Evolutionary conservation across 208 protist genomes (phyloP).

Genomic region (Leishmania arabica): DNA sequence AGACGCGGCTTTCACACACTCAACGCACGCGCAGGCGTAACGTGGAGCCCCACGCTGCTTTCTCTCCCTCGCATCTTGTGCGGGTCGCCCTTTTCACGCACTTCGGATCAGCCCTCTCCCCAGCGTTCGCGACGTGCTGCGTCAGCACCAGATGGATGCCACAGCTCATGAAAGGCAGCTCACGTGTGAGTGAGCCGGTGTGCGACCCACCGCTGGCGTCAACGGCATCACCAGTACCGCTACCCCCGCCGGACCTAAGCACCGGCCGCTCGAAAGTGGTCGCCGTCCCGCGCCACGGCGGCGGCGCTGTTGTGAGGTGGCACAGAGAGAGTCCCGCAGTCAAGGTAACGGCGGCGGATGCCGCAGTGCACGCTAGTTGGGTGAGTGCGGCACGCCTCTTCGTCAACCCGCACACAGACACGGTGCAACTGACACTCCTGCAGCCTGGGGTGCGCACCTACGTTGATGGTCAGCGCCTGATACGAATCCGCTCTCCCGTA

Average conservation of each 20-base stretch:
- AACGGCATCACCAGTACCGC: background rate
- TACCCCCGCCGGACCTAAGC: background rate
- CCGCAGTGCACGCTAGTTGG: background rate
- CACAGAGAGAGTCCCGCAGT: background rate
- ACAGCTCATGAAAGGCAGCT: background rate
- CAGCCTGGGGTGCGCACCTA: conserved; percentile 3
- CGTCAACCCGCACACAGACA: conserved; percentile 1
- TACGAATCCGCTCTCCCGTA: conserved; percentile 17
- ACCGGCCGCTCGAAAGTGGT: background rate
- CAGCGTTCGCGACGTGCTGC: background rate
- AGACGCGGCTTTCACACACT: background rate
- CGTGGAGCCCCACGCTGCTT: background rate
- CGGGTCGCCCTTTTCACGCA: background rate
- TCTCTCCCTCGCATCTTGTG: background rate
- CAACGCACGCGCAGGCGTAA: background rate
- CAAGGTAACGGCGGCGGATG: background rate
- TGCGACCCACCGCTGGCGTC: no score
- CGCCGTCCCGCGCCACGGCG: background rate
- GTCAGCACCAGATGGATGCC: background rate
- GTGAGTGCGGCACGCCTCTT: conserved; percentile 13
- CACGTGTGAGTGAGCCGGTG: background rate
- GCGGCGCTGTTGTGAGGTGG: conserved; percentile 12
- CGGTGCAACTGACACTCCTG: conserved; percentile 22
- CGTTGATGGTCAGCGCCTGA: conserved; percentile 24
- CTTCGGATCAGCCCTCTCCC: background rate